A percentile compares a stretch with the other conserved stretches of the same genome.
Conservation (phyloP, 2,329 filamentous ascomycete species). For the Tolypocladium ovalisporum region DNA sequence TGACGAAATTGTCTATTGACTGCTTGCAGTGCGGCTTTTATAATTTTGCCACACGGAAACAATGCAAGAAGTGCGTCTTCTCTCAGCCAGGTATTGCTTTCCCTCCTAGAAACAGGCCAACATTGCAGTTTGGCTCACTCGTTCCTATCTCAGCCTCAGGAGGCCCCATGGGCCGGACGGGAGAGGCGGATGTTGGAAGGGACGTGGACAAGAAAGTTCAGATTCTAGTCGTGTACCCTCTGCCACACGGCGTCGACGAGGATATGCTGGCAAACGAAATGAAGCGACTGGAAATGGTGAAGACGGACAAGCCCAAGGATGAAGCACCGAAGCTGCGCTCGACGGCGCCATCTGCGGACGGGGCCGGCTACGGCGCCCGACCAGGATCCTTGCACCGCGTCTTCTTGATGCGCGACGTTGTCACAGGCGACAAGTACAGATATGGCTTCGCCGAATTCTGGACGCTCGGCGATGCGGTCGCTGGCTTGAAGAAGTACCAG, state of each 20-base stretch:
- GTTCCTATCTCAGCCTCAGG: slow-evolving; percentile 9
- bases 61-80: slow-evolving; percentile 27
- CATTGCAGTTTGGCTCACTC: background rate
- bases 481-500: slow-evolving; percentile 60
- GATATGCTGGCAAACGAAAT: slow-evolving; percentile 62
- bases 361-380: slow-evolving; percentile 55
- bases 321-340: slow-evolving; percentile 44
- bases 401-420: slow-evolving; percentile 63
- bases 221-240: slow-evolving; percentile 62
- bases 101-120: background rate
- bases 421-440: slow-evolving; percentile 61
- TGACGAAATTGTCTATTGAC: slow-evolving; percentile 7
- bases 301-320: slow-evolving; percentile 36
- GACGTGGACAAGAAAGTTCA: slow-evolving; percentile 53
- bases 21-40: slow-evolving; percentile 24
- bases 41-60: slow-evolving; percentile 25
- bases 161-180: slow-evolving; percentile 29
- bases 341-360: slow-evolving; percentile 43
- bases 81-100: slow-evolving; percentile 14
- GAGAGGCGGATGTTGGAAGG: slow-evolving; percentile 37
- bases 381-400: slow-evolving; percentile 67
- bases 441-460: slow-evolving; percentile 82
- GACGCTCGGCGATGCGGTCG: slow-evolving; percentile 63
- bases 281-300: slow-evolving; percentile 58
- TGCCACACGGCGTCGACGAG: slow-evolving; percentile 62